phyloP scores from a whole-genome alignment of 2,329 filamentous ascomycete genomes.

The Xylariomycetidae sp. region DNA sequence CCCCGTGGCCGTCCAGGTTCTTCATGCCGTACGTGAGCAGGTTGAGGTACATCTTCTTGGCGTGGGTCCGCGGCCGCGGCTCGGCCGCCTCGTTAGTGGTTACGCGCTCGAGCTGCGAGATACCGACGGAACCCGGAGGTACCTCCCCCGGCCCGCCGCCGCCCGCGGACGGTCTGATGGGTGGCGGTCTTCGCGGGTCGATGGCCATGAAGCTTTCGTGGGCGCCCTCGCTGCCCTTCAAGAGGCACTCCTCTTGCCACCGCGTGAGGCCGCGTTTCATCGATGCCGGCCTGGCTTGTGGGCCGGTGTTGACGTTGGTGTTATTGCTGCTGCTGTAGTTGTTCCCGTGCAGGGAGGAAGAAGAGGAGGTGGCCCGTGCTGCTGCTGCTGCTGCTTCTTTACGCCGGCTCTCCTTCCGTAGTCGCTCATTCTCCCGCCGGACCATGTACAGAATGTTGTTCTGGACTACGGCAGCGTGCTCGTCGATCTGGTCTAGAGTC shows the following conservation, averaged over 20 bases:
- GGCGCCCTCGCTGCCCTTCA: background rate
- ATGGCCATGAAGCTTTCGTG: background rate
- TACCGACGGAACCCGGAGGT: slow-evolving; percentile 7
- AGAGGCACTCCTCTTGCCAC: background rate
- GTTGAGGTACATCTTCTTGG: slow-evolving; percentile 15
- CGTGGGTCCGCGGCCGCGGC: slow-evolving; percentile 17
- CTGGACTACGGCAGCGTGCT: slow-evolving; percentile 19
- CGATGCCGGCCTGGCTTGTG: too few relatives aligned
- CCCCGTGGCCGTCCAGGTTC: slow-evolving; percentile 16
- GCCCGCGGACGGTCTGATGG: too few relatives aligned
- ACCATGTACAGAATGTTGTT: slow-evolving; percentile 19
- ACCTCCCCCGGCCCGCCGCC: slow-evolving; percentile 7
- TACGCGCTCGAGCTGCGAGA: slow-evolving; percentile 7
- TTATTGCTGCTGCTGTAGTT: too few relatives aligned
- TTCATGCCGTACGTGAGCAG: slow-evolving; percentile 10
- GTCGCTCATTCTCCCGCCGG: slow-evolving; percentile 12
- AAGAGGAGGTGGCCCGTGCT: too few relatives aligned
- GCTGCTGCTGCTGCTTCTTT: background rate
- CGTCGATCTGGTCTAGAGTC: slow-evolving; percentile 16
- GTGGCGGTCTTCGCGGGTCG: too few relatives aligned
- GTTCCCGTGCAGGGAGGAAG: too few relatives aligned
- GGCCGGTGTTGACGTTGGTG: too few relatives aligned
- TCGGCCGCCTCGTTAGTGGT: slow-evolving; percentile 5
- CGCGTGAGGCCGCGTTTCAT: background rate
- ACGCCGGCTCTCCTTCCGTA: slow-evolving; percentile 4